phyloP scores from a whole-genome alignment of 1,284 basidiomycete genomes.

The Tausonia pullulans region DNA sequence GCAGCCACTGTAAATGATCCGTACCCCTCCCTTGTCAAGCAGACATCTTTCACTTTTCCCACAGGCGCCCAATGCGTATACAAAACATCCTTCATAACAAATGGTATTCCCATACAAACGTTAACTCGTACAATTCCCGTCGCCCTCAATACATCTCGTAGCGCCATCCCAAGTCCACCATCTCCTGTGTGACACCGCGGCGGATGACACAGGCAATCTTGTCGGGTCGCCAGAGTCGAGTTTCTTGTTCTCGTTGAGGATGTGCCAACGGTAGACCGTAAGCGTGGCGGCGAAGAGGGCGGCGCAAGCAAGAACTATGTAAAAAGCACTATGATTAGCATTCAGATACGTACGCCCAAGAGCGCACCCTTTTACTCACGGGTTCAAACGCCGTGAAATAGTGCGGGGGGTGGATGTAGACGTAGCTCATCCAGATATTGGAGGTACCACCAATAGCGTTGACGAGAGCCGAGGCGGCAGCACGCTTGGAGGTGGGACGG shows the following conservation, averaged over 20 bases:
- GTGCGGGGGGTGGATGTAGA: slow-evolving; percentile 18
- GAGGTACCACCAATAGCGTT: slow-evolving; percentile 26
- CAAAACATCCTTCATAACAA: no score
- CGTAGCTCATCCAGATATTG: slow-evolving; percentile 21
- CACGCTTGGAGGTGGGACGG: slow-evolving; percentile 25
- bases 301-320: slow-evolving; percentile 20
- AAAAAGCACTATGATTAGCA: neutral
- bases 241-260: slow-evolving; percentile 23
- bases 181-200: slow-evolving; percentile 9
- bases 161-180: slow-evolving; percentile 11
- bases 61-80: no score
- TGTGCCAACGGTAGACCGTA: slow-evolving; percentile 25
- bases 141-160: slow-evolving; percentile 13
- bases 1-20: no score
- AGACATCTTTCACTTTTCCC: no score
- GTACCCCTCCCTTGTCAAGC: no score
- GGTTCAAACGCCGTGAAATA: slow-evolving; percentile 23
- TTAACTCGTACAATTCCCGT: no score
- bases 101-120: no score
- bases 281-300: slow-evolving; percentile 18
- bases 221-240: slow-evolving; percentile 19
- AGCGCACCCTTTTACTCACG: no score
- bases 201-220: slow-evolving; percentile 9
- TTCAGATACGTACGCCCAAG: no score
- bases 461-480: slow-evolving; percentile 24